These are phyloP conservation scores for Neurospora tetrasperma DNA, from an alignment of 495 filamentous ascomycete species.

Conservation along the genomic window DNA sequence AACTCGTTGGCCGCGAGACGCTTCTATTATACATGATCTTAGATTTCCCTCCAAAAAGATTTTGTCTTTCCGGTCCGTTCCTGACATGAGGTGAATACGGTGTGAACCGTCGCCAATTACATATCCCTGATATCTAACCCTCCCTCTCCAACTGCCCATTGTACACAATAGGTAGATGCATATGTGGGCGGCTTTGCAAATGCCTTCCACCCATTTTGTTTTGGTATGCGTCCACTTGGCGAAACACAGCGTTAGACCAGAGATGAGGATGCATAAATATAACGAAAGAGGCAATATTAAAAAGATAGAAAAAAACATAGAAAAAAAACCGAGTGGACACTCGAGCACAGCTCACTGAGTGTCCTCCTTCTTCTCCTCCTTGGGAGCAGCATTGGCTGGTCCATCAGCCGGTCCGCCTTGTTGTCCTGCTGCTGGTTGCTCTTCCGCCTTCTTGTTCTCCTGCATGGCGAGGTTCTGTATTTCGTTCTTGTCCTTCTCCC, in stretches of 20 bases:
- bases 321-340: neutral
- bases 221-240: neutral
- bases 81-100: neutral
- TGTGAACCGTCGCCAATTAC: neutral
- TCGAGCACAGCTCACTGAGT: neutral
- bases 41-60: constrained; percentile 2
- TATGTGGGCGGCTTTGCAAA: neutral
- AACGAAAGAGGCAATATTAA: neutral
- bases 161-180: neutral
- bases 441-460: constrained; percentile 32
- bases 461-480: constrained; percentile 58
- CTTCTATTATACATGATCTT: constrained; percentile 10
- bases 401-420: constrained; percentile 1
- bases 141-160: neutral
- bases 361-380: constrained; percentile 2
- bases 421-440: constrained; percentile 5
- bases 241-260: neutral
- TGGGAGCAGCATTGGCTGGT: constrained; percentile 3
- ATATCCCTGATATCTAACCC: neutral
- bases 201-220: neutral
- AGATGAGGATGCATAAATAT: neutral
- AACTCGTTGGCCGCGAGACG: constrained; percentile 4
- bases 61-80: constrained; percentile 8
- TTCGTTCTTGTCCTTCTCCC: constrained; percentile 72
- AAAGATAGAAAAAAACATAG: neutral